Percentiles rank a stretch among this genome's conserved stretches.
These are phyloP conservation scores for Schizonepeta tenuifolia DNA, from an alignment of 257 asterid species.

Conservation along the genomic window DNA sequence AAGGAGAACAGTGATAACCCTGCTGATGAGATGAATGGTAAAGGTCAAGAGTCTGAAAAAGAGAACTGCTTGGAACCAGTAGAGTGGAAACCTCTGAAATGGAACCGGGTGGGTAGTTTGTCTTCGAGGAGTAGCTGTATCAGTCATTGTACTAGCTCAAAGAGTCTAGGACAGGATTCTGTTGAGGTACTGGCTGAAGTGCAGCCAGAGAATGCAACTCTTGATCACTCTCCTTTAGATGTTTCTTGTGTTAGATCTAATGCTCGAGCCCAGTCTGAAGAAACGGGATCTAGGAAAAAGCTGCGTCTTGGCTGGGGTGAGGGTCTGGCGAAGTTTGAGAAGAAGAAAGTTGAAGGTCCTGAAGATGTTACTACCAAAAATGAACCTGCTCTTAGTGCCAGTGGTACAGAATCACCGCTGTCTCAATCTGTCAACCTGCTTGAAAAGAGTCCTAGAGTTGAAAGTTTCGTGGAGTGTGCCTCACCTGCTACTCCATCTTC, in stretches of 20 bases:
- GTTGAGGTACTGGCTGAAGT: constrained; percentile 44
- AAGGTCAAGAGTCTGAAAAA: constrained; percentile 53
- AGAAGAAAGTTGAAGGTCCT: constrained; percentile 77
- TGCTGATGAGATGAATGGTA: constrained; percentile 34
- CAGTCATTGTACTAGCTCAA: constrained; percentile 49
- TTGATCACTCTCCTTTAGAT: constrained; percentile 36
- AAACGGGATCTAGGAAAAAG: constrained; percentile 73
- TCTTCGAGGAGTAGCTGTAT: constrained; percentile 50
- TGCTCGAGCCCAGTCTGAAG: constrained; percentile 49
- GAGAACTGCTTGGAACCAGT: constrained; percentile 52
- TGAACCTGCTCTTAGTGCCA: constrained; percentile 38
- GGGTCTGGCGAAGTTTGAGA: constrained; percentile 95
- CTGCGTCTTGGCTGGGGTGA: constrained; percentile 99
- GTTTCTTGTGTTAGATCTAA: constrained; percentile 42
- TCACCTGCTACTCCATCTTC: constrained; percentile 81
- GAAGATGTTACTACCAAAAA: constrained; percentile 52
- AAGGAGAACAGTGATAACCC: constrained; percentile 46
- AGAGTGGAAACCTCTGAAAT: constrained; percentile 60
- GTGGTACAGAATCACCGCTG: constrained; percentile 47
- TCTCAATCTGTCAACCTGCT: constrained; percentile 41
- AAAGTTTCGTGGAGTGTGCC: constrained; percentile 53
- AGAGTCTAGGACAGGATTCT: constrained; percentile 49
- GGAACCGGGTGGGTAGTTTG: constrained; percentile 51
- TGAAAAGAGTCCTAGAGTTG: constrained; percentile 64
- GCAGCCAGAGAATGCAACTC: constrained; percentile 35